phyloP scores from a whole-genome alignment of 2,329 filamentous ascomycete genomes.

The Purpureocillium lavendulum region DNA sequence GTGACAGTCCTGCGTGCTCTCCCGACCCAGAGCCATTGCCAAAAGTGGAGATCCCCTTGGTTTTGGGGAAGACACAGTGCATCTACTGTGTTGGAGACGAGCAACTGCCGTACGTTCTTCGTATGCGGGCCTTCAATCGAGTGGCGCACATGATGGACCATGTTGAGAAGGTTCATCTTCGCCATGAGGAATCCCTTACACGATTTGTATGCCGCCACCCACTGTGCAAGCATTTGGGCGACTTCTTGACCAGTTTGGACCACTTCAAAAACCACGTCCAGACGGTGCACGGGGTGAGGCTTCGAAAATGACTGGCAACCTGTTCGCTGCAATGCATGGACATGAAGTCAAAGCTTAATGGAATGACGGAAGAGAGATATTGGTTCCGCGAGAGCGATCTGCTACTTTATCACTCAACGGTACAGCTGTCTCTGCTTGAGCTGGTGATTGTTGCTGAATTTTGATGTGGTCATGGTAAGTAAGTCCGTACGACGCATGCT shows the following conservation, averaged over 20 bases:
- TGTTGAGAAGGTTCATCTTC: constrained; percentile 6
- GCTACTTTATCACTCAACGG: no score
- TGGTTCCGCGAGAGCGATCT: no score
- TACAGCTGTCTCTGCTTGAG: no score
- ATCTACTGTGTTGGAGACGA: constrained; percentile 7
- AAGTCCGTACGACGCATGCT: no score
- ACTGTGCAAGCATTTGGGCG: constrained; percentile 3
- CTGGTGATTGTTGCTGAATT: no score
- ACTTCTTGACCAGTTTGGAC: constrained; percentile 5
- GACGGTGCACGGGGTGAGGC: constrained; percentile 4
- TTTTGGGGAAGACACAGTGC: constrained; percentile 5
- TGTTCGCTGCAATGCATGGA: no score
- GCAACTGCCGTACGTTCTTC: not conserved
- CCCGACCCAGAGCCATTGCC: not conserved
- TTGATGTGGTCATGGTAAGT: no score
- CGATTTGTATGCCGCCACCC: constrained; percentile 7
- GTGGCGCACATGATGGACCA: constrained; percentile 6
- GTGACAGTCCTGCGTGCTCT: not conserved
- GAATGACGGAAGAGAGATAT: no score
- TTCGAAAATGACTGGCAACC: constrained; percentile 2
- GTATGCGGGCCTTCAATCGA: constrained; percentile 4
- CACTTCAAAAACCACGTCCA: constrained; percentile 6
- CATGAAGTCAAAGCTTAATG: no score
- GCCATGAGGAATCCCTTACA: not conserved
- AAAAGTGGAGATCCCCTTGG: constrained; percentile 2